Conservation (phyloP, 345 rosid genomes). For the Euphorbia tirucalli region DNA sequence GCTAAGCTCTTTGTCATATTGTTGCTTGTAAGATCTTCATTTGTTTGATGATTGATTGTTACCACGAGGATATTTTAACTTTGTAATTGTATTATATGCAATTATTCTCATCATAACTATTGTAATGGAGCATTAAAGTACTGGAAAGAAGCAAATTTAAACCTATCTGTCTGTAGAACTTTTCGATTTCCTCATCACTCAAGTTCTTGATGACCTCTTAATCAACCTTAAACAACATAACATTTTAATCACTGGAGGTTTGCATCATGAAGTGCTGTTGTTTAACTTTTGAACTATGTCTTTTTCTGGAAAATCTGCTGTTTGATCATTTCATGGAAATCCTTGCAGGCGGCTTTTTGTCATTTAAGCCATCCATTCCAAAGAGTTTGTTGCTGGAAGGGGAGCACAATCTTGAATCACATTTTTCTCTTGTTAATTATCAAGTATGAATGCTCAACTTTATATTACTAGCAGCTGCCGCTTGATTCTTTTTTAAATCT, state of each 20-base stretch:
- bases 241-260: not conserved
- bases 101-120: not conserved
- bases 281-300: conserved; percentile 1
- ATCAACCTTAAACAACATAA: not conserved
- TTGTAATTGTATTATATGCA: not conserved
- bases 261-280: not conserved
- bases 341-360: conserved; percentile 81
- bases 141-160: not conserved
- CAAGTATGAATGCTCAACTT: conserved; percentile 56
- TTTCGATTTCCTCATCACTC: conserved; percentile 10
- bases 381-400: conserved; percentile 83
- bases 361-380: conserved; percentile 83
- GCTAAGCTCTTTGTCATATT: not conserved
- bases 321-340: conserved; percentile 22
- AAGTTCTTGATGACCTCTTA: conserved; percentile 8
- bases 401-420: conserved; percentile 71
- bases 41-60: conserved; percentile 1
- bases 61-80: not conserved
- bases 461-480: conserved; percentile 17
- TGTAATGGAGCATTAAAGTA: not conserved
- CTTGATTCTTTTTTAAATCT: conserved; percentile 21
- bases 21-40: not conserved
- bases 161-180: not conserved
- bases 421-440: conserved; percentile 73
- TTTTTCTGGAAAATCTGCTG: not conserved